Evolutionary conservation across 495 filamentous ascomycete genomes (phyloP).

Genomic region (Hypoxylon trugodes): DNA sequence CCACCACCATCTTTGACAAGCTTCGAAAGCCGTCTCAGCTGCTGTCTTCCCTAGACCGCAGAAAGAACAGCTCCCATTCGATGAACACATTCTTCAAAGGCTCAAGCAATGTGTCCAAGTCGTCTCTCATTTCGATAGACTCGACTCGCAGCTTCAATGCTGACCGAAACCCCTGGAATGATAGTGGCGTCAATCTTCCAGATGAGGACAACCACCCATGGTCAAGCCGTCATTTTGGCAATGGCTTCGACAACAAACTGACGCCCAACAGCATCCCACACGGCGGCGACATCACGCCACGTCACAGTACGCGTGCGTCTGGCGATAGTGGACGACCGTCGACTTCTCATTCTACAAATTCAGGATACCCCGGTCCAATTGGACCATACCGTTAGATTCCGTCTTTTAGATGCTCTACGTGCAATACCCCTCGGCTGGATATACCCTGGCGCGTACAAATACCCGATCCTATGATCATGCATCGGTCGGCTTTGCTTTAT

Average conservation of each 20-base stretch:
- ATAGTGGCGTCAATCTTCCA: conserved; percentile 90
- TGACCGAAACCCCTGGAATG: conserved; percentile 97
- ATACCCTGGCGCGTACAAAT: conserved; percentile 64
- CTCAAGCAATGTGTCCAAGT: conserved; percentile 92
- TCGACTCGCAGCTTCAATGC: conserved; percentile 84
- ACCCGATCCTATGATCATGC: conserved; percentile 59
- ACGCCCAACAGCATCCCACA: conserved; percentile 72
- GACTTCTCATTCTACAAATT: conserved; percentile 90
- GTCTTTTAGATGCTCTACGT: conserved; percentile 52
- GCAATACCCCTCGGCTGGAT: conserved; percentile 64
- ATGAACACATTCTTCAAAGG: conserved; percentile 89
- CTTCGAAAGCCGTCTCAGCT: conserved; percentile 89
- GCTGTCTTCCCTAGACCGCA: conserved; percentile 87
- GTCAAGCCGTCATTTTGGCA: conserved; percentile 66
- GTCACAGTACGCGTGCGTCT: conserved; percentile 80
- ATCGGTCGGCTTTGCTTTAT: conserved; percentile 64
- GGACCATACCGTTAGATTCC: conserved; percentile 81
- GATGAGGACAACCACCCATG: conserved; percentile 80
- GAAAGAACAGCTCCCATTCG: conserved; percentile 90
- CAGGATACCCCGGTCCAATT: conserved; percentile 91
- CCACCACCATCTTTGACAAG: conserved; percentile 85
- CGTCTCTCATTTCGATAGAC: conserved; percentile 91
- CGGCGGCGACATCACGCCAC: conserved; percentile 80
- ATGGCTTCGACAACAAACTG: conserved; percentile 70
- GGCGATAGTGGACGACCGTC: conserved; percentile 90